phyloP scores from a whole-genome alignment of 208 protist species.

The Wallacemonas rigidus region DNA sequence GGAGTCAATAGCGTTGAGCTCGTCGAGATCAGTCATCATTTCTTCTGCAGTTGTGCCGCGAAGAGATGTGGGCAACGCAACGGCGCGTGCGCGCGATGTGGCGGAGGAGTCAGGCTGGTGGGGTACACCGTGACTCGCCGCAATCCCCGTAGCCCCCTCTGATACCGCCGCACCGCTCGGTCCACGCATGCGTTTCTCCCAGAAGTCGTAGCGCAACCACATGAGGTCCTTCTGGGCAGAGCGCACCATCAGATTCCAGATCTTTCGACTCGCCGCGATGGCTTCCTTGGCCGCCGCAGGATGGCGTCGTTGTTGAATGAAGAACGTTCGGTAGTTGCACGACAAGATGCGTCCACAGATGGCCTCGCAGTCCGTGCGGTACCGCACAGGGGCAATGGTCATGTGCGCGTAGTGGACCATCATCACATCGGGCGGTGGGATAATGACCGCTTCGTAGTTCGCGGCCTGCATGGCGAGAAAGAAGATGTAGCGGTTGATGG shows the following conservation, averaged over 20 bases:
- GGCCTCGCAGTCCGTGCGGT: slow-evolving; percentile 85
- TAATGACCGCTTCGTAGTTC: slow-evolving; percentile 87
- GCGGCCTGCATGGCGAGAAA: slow-evolving; percentile 88
- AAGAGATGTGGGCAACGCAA: slow-evolving; percentile 9
- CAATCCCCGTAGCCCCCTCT: no score
- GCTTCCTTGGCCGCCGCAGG: slow-evolving; percentile 58
- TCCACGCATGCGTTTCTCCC: slow-evolving; percentile 50
- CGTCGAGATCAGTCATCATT: slow-evolving; percentile 16
- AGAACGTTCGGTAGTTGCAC: slow-evolving; percentile 88
- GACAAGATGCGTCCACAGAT: slow-evolving; percentile 80
- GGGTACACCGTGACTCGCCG: no score
- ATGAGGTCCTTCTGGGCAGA: slow-evolving; percentile 68
- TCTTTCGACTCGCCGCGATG: slow-evolving; percentile 58
- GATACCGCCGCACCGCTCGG: not conserved
- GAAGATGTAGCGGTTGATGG: slow-evolving; percentile 86
- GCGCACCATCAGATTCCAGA: slow-evolving; percentile 90
- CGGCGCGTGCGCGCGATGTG: not conserved
- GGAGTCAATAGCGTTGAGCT: slow-evolving; percentile 44
- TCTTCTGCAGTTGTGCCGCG: slow-evolving; percentile 10
- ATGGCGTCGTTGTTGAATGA: slow-evolving; percentile 55
- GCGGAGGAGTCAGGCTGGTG: no score
- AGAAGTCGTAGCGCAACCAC: slow-evolving; percentile 90
- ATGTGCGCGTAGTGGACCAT: slow-evolving; percentile 85
- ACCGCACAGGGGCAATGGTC: slow-evolving; percentile 61
- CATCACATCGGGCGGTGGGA: slow-evolving; percentile 89